These are phyloP conservation scores for Vicia faba DNA, from an alignment of 306 rosid genomes.

Conservation along the genomic window DNA sequence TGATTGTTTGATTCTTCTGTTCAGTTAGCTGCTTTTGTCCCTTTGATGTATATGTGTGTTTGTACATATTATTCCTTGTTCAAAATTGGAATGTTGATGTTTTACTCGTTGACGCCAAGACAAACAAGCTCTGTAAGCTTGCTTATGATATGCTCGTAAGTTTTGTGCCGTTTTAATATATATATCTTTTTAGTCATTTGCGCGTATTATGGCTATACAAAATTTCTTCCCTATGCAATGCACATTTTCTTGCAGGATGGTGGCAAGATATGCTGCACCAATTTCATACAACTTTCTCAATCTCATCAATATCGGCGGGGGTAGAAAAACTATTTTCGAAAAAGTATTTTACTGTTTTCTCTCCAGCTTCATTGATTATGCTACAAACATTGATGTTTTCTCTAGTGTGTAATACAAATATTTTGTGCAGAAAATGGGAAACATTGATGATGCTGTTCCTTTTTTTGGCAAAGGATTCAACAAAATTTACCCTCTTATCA, in stretches of 20 bases:
- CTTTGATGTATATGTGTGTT: constrained; percentile 93
- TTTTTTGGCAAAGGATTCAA: constrained; percentile 86
- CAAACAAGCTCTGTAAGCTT: constrained; percentile 96
- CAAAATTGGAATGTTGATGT: constrained; percentile 87
- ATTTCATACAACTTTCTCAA: constrained; percentile 95
- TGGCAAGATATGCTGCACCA: constrained; percentile 96
- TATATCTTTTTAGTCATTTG: constrained; percentile 8
- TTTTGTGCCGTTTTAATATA: constrained; percentile 7
- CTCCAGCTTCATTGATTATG: constrained; percentile 26
- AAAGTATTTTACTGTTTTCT: constrained; percentile 49
- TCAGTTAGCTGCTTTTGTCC: constrained; percentile 82
- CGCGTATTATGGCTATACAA: constrained; percentile 3
- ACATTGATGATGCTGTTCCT: constrained; percentile 88
- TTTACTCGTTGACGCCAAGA: constrained; percentile 88
- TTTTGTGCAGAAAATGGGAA: constrained; percentile 90
- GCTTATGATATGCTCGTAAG: constrained; percentile 99
- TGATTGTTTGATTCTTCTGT: constrained; percentile 21
- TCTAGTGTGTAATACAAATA: constrained; percentile 4
- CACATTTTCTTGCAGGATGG: constrained; percentile 63
- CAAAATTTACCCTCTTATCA: constrained; percentile 87
- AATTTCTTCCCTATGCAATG: constrained; percentile 24
- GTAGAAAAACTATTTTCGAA: constrained; percentile 67
- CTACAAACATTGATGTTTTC: constrained; percentile 29
- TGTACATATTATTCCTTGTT: constrained; percentile 96
- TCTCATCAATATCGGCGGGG: constrained; percentile 69